Base-by-base conservation (phyloP, 1,284 basidiomycete genomes). In the Melanopsichium pennsylvanicum region DNA sequence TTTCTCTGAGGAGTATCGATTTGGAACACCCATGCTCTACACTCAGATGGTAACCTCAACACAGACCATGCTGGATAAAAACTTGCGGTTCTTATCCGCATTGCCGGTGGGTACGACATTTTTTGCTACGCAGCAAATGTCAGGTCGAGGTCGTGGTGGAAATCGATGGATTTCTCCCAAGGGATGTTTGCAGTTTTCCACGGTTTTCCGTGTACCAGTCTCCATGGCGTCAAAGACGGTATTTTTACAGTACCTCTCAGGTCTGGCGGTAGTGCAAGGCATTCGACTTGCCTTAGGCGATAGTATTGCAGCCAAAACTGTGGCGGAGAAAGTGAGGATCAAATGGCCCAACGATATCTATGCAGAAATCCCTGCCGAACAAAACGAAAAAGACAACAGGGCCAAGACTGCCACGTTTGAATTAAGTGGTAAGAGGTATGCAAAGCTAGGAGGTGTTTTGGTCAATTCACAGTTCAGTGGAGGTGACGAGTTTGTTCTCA, bases 341-440 rank as follows among this genome's bases (percentile, higher is more conserved):
- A 99, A 98, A 82, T 99, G 96, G 96, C 95, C 95, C 11, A 98
- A 98, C 77, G 95, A 99, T 78, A 84, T 99, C 7, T 98, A 97
- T 76, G 89, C 88, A 2, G 85, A 87, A 31, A 81, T 87, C n/a
- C 57, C 66, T 2, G 18, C 47, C 11, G n/a, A n/a, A n/a, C 84
- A 83, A 2, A 74, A 83, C 29, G 74, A 76, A 9, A 83, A 84
- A 8, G 84, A 83, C 7, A 36, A 82, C 7, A 19, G 66, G 13
- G 55, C 66, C 13, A 62, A 62, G 39, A 80, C 84, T 66, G 85
- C 84, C 71, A 88, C 63, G 3, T 67, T 62, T 46, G 66, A 39
- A 40, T 44, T 82, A 11, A 36, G 16, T 4, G 69, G 69, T 6
- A 74, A 71, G 46, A 39, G 60, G 7, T 80, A 61, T 36, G 72